These are phyloP conservation scores for Sphaceloma murrayae DNA, from an alignment of 2,329 filamentous ascomycete species.

Conservation along the genomic window DNA sequence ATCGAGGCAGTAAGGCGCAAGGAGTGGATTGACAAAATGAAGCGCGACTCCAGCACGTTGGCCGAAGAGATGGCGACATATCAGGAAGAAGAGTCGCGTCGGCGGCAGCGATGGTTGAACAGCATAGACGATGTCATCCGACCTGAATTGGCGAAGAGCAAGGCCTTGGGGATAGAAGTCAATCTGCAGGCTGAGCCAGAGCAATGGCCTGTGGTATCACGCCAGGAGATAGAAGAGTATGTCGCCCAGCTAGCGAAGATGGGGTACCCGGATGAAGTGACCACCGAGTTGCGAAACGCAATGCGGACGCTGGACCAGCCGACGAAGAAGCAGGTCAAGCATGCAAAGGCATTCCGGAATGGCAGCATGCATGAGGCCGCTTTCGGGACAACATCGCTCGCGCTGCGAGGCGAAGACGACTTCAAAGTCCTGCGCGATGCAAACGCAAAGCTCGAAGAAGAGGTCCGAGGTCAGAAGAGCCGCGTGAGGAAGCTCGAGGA, in stretches of 20 bases:
- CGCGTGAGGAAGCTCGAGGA: conserved; percentile 86
- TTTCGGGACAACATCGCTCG: conserved; percentile 73
- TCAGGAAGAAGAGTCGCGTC: conserved; percentile 83
- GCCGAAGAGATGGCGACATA: conserved; percentile 89
- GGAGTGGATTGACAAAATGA: conserved; percentile 89
- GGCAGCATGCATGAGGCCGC: conserved; percentile 88
- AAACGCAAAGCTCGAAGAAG: conserved; percentile 49
- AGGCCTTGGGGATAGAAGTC: conserved; percentile 69
- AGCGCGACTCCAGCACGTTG: conserved; percentile 72
- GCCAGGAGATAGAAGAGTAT: conserved; percentile 69
- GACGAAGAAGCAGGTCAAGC: conserved; percentile 75
- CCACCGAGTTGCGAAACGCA: conserved; percentile 64
- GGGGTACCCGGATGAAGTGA: conserved; percentile 54
- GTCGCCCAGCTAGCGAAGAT: conserved; percentile 56
- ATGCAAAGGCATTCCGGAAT: conserved; percentile 90
- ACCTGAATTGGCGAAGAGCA: conserved; percentile 55
- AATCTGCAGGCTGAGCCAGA: conserved; percentile 72
- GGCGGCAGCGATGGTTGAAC: conserved; percentile 84
- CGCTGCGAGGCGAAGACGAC: conserved; percentile 82
- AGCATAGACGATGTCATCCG: conserved; percentile 67
- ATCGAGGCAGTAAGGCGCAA: conserved; percentile 75
- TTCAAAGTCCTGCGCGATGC: conserved; percentile 43
- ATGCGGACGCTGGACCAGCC: conserved; percentile 71
- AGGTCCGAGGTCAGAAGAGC: conserved; percentile 82
- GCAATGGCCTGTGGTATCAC: conserved; percentile 66